These are phyloP conservation scores for Fraxinus nigra DNA, from an alignment of 305 asterid species.

Conservation along the genomic window DNA sequence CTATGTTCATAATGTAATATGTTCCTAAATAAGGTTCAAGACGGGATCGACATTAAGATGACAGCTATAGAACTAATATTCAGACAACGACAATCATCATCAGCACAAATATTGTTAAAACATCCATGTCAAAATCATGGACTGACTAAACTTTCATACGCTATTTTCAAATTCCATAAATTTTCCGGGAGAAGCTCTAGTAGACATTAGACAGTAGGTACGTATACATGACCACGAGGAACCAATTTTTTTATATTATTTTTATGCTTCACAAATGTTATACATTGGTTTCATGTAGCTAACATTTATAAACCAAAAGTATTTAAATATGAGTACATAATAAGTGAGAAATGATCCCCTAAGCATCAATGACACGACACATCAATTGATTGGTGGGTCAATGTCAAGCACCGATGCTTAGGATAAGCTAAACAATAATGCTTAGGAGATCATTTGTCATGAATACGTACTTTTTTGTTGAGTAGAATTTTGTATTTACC, in stretches of 20 bases:
- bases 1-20: too few relatives aligned
- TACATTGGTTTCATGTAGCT: constrained; percentile 13
- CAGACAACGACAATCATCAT: not conserved
- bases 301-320: constrained; percentile 20
- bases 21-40: not conserved
- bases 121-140: not conserved
- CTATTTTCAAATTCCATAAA: not conserved
- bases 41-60: not conserved
- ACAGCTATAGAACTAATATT: not conserved
- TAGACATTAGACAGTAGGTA: not conserved
- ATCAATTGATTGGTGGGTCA: not conserved
- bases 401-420: not conserved
- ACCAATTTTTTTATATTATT: not conserved
- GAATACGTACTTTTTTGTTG: not conserved
- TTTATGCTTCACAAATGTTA: constrained; percentile 24
- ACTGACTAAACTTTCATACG: not conserved
- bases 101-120: not conserved
- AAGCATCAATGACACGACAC: too few relatives aligned
- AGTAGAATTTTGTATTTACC: constrained; percentile 16
- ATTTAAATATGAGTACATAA: not conserved
- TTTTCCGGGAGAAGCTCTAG: not conserved
- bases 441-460: not conserved
- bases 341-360: not conserved
- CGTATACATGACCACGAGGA: not conserved
- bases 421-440: not conserved